Conservation (phyloP, 331 rosid genomes). For the Prunus yedoensis region DNA sequence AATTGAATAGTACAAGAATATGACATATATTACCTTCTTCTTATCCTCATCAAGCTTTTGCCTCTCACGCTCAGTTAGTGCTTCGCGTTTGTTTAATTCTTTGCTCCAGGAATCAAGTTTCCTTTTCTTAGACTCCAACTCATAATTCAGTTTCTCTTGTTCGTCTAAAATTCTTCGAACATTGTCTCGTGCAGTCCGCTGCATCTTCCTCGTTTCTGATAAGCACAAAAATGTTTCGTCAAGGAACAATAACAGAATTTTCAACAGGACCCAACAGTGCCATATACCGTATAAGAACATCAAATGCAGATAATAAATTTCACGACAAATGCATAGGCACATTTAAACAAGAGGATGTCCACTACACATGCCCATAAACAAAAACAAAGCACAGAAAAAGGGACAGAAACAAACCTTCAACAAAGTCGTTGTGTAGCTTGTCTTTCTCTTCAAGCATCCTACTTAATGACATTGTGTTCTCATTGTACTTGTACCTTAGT, state of each 20-base stretch:
- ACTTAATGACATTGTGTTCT: constrained; percentile 68
- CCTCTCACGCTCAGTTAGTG: constrained; percentile 77
- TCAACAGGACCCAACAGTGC: background rate
- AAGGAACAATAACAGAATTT: background rate
- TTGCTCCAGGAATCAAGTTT: constrained; percentile 84
- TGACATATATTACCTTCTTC: constrained; percentile 54
- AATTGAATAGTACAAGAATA: background rate
- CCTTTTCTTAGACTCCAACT: constrained; percentile 68
- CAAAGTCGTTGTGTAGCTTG: constrained; percentile 62
- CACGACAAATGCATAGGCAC: background rate
- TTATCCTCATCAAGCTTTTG: constrained; percentile 85
- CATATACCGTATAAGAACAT: background rate
- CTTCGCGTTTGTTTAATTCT: constrained; percentile 81
- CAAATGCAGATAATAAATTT: background rate
- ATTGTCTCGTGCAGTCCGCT: constrained; percentile 57
- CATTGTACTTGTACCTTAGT: constrained; percentile 64
- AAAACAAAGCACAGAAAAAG: constrained; percentile 17
- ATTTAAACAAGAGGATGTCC: background rate
- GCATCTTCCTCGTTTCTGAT: constrained; percentile 76
- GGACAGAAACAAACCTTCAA: constrained; percentile 55
- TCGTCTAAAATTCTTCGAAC: constrained; percentile 69
- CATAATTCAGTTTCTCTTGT: constrained; percentile 72
- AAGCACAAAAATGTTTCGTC: background rate
- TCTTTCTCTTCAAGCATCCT: constrained; percentile 88
- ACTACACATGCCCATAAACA: background rate